These are phyloP conservation scores for Albizia julibrissin DNA, from an alignment of 306 rosid genomes.

Conservation along the genomic window DNA sequence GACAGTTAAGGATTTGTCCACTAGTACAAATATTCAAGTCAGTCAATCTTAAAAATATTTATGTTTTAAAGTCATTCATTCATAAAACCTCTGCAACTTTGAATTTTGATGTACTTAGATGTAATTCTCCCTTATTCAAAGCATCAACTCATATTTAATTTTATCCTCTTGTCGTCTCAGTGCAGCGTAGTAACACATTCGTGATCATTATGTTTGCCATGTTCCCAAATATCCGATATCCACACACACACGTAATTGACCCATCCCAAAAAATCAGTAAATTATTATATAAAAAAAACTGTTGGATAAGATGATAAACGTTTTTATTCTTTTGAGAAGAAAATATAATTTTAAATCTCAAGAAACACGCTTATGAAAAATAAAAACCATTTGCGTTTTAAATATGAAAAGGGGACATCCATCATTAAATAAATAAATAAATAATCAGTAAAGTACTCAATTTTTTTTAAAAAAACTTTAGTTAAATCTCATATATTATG, in stretches of 20 bases:
- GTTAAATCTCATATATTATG: background rate
- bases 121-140: background rate
- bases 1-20: background rate
- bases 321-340: too few relatives aligned
- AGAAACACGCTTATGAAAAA: fast-evolving
- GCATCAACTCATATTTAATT: background rate
- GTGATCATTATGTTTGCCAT: background rate
- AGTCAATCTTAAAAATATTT: background rate
- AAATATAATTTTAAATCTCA: too few relatives aligned
- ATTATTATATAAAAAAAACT: too few relatives aligned
- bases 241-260: too few relatives aligned
- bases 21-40: background rate
- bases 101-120: background rate
- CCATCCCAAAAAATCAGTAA: too few relatives aligned
- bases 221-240: background rate
- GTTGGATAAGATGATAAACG: too few relatives aligned
- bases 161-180: background rate
- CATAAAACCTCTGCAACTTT: background rate
- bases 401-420: fast-evolving
- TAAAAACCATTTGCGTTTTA: too few relatives aligned
- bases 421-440: too few relatives aligned
- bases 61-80: background rate
- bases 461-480: background rate
- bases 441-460: background rate
- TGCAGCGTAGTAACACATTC: background rate